A percentile compares a stretch with the other conserved stretches of the same genome.
Conservation (phyloP, 352 stramenopile genomes). For the Nothophytophthora sp. region DNA sequence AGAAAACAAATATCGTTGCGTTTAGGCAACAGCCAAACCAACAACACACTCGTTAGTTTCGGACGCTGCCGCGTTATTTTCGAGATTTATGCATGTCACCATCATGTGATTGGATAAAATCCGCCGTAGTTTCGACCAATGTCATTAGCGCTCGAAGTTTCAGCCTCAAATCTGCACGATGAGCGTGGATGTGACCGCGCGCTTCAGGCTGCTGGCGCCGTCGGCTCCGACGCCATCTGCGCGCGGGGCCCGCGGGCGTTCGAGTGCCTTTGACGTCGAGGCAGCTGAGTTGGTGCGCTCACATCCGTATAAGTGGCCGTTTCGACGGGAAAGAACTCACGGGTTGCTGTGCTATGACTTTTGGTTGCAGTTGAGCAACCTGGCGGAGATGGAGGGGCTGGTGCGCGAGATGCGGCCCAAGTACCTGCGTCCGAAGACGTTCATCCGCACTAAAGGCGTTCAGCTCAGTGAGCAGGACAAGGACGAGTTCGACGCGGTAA, state of each 20-base stretch:
- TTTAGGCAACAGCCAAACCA: too few species aligned
- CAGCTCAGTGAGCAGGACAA: slow-evolving; percentile 76
- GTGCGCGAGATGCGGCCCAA: slow-evolving; percentile 45
- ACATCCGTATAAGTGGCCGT: not conserved
- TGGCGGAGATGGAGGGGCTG: slow-evolving; percentile 60
- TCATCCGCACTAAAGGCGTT: slow-evolving; percentile 59
- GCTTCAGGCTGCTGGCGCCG: slow-evolving; percentile 39
- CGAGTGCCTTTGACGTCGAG: slow-evolving; percentile 23
- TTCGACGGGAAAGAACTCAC: not conserved
- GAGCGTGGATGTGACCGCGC: slow-evolving; percentile 35
- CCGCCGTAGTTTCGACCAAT: too few species aligned
- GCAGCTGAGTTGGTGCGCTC: slow-evolving; percentile 31
- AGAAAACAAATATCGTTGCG: too few species aligned
- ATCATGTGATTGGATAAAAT: too few species aligned
- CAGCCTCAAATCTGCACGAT: too few species aligned
- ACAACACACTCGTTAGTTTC: too few species aligned
- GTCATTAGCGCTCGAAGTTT: too few species aligned
- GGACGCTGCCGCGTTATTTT: too few species aligned
- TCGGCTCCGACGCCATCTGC: not conserved
- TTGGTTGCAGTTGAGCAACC: slow-evolving; percentile 37
- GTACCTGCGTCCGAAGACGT: slow-evolving; percentile 61
- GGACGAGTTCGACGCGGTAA: slow-evolving; percentile 73
- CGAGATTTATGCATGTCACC: too few species aligned
- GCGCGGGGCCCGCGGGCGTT: not conserved
- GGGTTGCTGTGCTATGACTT: not conserved